Base-by-base conservation (phyloP, 345 rosid species). In the Gynandropsis gynandra region DNA sequence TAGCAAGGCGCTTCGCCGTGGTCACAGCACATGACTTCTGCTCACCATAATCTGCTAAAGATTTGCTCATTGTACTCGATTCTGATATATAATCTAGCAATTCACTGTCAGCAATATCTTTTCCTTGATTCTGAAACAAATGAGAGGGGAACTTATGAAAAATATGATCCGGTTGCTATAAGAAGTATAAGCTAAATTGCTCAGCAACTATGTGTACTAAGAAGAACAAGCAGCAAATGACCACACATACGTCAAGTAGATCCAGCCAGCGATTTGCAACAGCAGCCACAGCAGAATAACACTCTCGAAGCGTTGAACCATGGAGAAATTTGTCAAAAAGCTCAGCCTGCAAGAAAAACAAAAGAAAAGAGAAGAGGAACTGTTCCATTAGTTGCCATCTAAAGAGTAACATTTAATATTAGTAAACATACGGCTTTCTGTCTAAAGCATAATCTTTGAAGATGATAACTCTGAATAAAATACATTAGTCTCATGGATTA, bases 21-120 rank as follows among this genome's bases (percentile, higher is more conserved):
- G 98, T 90, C 68, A 90, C 92, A 54, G 96, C 95, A 82, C 96
- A 90, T 52, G 98, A 90, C 74, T 87, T 90, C 58, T 90, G 96
- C 36, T 70, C 77, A 55, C 98, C 98, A 60, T 90, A 90, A 42
- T 90, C 98, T n/a, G 73, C 85, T 67, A 90, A 72, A 19, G 98
- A 87, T 70, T 84, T 90, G 85, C 98, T 90, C 98, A 90, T 87
- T 67, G 98, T 90, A 77, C 98, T 90, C 49, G 98, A 90, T 72
- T 90, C 98, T 46, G 98, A 87, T 71, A 90, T 87, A 68, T 84
- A 90, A 70, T 87, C 98, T 52, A 90, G 67, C 76, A 90, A 74
- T 72, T 90, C 98, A 65, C 89, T 76, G 37, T 90, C 98, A 4
- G 92, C 89, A 68, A 90, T 69, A 74, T 90, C 92, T 54, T 67